phyloP scores from a whole-genome alignment of 2,329 filamentous ascomycete species.

The Aspergillus alliaceus region DNA sequence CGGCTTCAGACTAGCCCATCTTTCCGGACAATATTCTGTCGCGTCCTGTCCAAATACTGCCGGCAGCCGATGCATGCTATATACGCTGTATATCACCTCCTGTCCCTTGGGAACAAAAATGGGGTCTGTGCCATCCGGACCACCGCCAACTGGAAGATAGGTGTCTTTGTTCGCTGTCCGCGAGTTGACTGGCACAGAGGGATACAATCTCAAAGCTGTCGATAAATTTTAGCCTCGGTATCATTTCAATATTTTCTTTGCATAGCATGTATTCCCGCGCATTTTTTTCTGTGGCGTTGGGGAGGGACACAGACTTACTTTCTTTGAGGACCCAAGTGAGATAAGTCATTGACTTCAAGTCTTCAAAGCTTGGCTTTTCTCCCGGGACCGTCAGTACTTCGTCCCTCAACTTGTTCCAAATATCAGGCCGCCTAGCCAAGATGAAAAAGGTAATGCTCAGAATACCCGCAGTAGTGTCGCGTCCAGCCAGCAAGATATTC shows the following conservation, averaged over 20 bases:
- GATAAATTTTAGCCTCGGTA: no score
- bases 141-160: not conserved
- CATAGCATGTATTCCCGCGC: no score
- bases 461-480: not conserved
- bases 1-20: not conserved
- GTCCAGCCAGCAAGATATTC: not conserved
- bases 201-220: not conserved
- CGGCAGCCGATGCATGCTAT: not conserved
- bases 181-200: not conserved
- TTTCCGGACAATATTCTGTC: not conserved
- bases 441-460: not conserved
- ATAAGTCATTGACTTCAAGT: no score
- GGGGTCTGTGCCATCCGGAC: not conserved
- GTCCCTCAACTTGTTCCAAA: not conserved
- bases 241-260: no score
- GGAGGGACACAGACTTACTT: no score
- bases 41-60: not conserved
- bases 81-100: not conserved
- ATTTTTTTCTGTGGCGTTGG: no score
- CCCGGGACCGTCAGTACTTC: no score
- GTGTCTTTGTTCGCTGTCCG: not conserved
- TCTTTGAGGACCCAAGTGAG: no score
- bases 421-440: not conserved
- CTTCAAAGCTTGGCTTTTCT: no score
- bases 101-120: not conserved